Conservation (phyloP, 768 basidiomycete genomes). For the Pleurotus ostreatus region DNA sequence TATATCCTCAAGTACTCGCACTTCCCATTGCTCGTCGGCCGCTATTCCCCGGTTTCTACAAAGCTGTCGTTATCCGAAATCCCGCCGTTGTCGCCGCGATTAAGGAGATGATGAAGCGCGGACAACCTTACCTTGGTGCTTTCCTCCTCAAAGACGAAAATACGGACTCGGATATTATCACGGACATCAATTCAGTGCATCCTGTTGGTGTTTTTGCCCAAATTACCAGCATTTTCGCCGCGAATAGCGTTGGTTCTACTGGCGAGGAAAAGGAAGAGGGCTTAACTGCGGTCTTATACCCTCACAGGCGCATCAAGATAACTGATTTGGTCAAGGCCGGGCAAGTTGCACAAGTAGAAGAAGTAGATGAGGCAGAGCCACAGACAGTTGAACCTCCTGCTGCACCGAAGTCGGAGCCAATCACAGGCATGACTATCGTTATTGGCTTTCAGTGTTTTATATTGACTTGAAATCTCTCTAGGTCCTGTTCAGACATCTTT, state of each 20-base stretch:
- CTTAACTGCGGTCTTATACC: constrained; percentile 92
- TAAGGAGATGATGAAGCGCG: constrained; percentile 94
- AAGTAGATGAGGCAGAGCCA: constrained; percentile 39
- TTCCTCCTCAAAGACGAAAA: constrained; percentile 95
- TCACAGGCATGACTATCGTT: constrained; percentile 14
- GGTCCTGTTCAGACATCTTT: constrained; percentile 80
- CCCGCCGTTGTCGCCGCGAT: constrained; percentile 90
- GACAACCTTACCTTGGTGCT: constrained; percentile 95
- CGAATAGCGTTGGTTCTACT: constrained; percentile 29
- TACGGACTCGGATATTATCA: constrained; percentile 89
- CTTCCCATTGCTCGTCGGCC: constrained; percentile 94
- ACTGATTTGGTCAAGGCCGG: constrained; percentile 80
- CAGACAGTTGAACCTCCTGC: constrained; percentile 48
- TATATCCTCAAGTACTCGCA: constrained; percentile 91
- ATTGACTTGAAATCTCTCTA: constrained; percentile 13
- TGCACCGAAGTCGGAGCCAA: constrained; percentile 26
- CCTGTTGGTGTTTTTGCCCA: constrained; percentile 95
- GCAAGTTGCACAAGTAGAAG: constrained; percentile 30
- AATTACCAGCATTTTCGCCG: constrained; percentile 89
- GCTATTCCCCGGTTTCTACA: constrained; percentile 97
- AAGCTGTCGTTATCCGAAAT: constrained; percentile 91
- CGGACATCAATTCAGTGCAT: constrained; percentile 83
- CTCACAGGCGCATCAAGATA: constrained; percentile 85
- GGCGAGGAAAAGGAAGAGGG: constrained; percentile 78
- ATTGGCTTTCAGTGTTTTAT: neutral